Base-by-base conservation (phyloP, 768 basidiomycete genomes). In the Lepiota venenata region DNA sequence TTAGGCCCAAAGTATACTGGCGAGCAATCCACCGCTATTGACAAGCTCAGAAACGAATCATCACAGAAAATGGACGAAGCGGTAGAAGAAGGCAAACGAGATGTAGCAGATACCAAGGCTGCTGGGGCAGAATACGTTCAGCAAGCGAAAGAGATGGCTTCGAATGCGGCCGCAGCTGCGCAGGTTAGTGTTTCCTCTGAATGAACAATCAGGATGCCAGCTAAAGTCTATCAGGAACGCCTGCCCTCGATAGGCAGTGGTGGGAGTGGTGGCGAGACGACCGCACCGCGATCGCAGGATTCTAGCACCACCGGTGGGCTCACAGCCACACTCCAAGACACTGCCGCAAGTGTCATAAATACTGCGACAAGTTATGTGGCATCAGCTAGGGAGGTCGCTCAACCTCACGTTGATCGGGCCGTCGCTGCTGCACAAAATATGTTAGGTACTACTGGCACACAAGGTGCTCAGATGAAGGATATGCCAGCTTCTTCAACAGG, bases 21-120 rank as follows among this genome's bases (percentile, higher is more conserved):
- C 15, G 69, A 72, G 40, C 62, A 60, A 16, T 50, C 62, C 4
- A 67, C 74, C 10, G 67, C 75, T 11, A 52, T 67, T 1, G 74
- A 74, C 29, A 66, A 74, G 45, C 62, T 79, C 18, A 62, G 70
- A 39, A 60, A 58, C 4, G 64, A 73, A 43, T 67, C 69, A 0
- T 66, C 66, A n/a, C 58, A 68, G 45, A 78, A 70, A 59, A 81
- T 79, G 1, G 67, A 83, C 10, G 51, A 58, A 35, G 86, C 84
- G 16, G 81, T 79, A n/a, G 70, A 71, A 0, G 75, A 87, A 61
- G 85, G 85, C 3, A 72, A 80, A 58, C 64, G 67, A 5, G 76
- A 80, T 54, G 72, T 87, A 1, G 73, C 77, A 6, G 65, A 69
- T 11, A 74, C 72, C 0, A 78, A 79, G 61, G 74, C 72, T 3